Evolutionary conservation across 371 early-diverging fungal species (phyloP), one percentile per base, ranked within the genome.

Genomic region (Haplosporangium sp.): DNA sequence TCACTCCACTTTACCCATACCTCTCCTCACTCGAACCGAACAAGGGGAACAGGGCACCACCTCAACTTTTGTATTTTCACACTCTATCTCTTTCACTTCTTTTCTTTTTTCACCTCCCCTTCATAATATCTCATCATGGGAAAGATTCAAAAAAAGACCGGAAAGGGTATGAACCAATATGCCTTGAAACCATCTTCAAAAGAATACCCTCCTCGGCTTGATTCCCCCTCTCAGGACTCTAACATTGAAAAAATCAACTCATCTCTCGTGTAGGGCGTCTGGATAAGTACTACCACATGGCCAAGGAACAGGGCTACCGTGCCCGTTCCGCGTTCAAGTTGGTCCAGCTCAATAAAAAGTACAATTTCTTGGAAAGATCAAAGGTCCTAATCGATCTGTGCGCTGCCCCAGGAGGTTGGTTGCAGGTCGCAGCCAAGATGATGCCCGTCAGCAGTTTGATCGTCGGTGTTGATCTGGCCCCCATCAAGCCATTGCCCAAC

Each of bases 261-360:
- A 23, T 13, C 16, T 42, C n/a, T 29, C 23, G 13, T 7, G 41
- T 55, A 80, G 96, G 97, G 62, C 95, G 99, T 86, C 91, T 99
- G 87, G 99, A 99, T 90, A 99, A 99, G 90, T 99, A 97, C 89
- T 99, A 99, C 86, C 95, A 98, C 85, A 90, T 99, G 86, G 99
- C 99, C 83, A 99, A 99, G 89, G 99, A 99, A 82, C 99, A 99
- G 83, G 99, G 99, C 67, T 99, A 98, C 86, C 94, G 99, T 83
- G 98, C 99, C 59, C 96, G 99, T 89, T 98, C 99, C 47, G 99
- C 99, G 65, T 99, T 98, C 91, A 99, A 99, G 90, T 90, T 99
- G 55, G 96, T 99, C 69, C 99, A 99, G 83, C 88, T 99, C 56
- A 99, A 99, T 90, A 96, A 96, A 83, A 99, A 99, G 83, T 99